These are phyloP conservation scores for Saxispiralis lemnorum DNA, from an alignment of 495 filamentous ascomycete genomes.

Conservation along the genomic window DNA sequence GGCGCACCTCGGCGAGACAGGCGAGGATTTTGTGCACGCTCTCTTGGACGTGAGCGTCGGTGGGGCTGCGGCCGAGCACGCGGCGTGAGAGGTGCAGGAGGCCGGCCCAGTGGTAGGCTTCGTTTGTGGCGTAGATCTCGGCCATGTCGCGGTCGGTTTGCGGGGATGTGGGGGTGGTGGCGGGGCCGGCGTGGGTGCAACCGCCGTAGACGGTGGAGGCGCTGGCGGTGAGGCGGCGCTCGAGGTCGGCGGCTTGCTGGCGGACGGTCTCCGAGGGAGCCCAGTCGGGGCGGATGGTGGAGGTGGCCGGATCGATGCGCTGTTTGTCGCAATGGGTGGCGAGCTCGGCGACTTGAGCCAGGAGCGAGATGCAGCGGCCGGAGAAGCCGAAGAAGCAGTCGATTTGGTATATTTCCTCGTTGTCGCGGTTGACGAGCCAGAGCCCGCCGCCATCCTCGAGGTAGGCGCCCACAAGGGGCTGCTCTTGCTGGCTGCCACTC, in stretches of 20 bases:
- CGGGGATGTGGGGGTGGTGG: slow-evolving; percentile 28
- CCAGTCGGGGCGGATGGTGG: slow-evolving; percentile 37
- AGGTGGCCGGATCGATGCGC: slow-evolving; percentile 41
- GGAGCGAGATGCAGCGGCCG: slow-evolving; percentile 39
- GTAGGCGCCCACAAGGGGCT: slow-evolving; percentile 34
- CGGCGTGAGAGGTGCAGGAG: slow-evolving; percentile 61
- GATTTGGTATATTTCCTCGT: slow-evolving; percentile 26
- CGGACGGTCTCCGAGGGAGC: slow-evolving; percentile 36
- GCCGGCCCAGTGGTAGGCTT: slow-evolving; percentile 65
- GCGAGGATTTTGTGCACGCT: slow-evolving; percentile 46
- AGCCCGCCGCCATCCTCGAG: slow-evolving; percentile 17
- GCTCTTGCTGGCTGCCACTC: slow-evolving; percentile 46
- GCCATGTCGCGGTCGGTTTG: slow-evolving; percentile 20
- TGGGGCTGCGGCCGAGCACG: slow-evolving; percentile 41
- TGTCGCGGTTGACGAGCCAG: slow-evolving; percentile 16
- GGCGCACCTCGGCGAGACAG: slow-evolving; percentile 43
- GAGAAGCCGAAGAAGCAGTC: slow-evolving; percentile 61
- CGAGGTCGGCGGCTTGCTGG: slow-evolving; percentile 36
- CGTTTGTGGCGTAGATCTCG: slow-evolving; percentile 63
- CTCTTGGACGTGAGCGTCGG: slow-evolving; percentile 40
- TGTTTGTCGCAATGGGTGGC: slow-evolving; percentile 52
- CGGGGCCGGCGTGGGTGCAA: slow-evolving; percentile 24
- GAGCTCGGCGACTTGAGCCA: slow-evolving; percentile 57
- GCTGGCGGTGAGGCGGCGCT: slow-evolving; percentile 34
- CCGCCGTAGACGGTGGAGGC: slow-evolving; percentile 23